These are phyloP conservation scores for Amaranthus hypochondriacus DNA, from an alignment of 148 eudicot species.

Conservation along the genomic window DNA sequence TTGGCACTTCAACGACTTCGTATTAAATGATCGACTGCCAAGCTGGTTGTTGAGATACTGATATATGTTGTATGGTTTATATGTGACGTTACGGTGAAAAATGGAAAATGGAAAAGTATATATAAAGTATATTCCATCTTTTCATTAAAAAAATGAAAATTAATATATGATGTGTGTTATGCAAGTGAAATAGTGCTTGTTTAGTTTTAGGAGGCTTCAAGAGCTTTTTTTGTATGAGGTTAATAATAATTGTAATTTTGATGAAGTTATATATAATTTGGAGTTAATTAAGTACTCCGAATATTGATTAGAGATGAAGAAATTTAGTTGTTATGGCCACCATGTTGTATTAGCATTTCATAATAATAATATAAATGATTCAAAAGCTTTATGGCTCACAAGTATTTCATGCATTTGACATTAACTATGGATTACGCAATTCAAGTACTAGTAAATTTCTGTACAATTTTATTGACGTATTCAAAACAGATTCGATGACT, in stretches of 20 bases:
- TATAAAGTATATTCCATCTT: not conserved
- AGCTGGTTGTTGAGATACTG: no score
- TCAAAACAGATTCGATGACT: no score
- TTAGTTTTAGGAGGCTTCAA: not conserved
- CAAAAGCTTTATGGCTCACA: no score
- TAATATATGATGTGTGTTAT: not conserved
- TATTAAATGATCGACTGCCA: conserved; percentile 23
- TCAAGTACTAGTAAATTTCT: no score
- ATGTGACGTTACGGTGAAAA: no score
- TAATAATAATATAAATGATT: no score
- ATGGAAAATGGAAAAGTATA: not conserved
- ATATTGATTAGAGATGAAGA: not conserved
- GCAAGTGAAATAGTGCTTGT: not conserved
- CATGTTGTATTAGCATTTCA: no score
- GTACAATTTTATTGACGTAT: no score
- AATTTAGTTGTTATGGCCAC: not conserved
- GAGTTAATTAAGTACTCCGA: not conserved
- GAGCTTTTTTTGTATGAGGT: not conserved
- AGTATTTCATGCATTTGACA: no score
- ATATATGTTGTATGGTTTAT: not conserved
- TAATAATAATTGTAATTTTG: conserved; percentile 8
- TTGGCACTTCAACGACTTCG: conserved; percentile 67
- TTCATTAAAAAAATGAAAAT: not conserved
- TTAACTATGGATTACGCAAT: no score
- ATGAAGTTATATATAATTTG: not conserved